phyloP scores from a whole-genome alignment of 2,329 filamentous ascomycete species.

The Tolypocladium endophyticum region DNA sequence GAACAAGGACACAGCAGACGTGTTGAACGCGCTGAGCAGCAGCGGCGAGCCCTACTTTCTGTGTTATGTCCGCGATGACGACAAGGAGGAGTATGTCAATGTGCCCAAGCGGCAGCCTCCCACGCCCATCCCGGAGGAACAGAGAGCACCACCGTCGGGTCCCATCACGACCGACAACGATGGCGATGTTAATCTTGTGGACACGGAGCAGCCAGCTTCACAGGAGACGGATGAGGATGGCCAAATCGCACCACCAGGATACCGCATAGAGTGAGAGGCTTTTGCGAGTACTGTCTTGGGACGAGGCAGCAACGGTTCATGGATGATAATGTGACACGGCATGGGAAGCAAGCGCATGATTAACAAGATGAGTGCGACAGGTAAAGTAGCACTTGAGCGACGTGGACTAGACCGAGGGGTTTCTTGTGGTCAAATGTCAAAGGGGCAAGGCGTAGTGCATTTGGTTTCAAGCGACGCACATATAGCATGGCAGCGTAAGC shows the following conservation, averaged over 20 bases:
- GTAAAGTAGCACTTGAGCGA: background rate
- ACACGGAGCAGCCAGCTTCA: background rate
- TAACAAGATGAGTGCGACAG: too few relatives aligned
- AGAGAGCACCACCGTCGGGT: slow-evolving; percentile 1
- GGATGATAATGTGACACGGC: too few relatives aligned
- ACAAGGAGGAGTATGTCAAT: slow-evolving; percentile 43
- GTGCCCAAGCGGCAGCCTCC: slow-evolving; percentile 28
- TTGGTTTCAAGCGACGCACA: background rate
- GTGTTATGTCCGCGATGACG: slow-evolving; percentile 65
- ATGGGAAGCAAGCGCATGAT: background rate
- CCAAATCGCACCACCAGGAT: background rate
- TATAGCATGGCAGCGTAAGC: background rate
- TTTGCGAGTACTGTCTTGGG: background rate
- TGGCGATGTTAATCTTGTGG: slow-evolving; percentile 10
- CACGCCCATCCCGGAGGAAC: slow-evolving; percentile 2
- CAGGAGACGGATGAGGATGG: background rate
- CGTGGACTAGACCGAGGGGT: background rate
- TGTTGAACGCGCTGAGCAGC: slow-evolving; percentile 56
- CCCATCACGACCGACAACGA: slow-evolving; percentile 10
- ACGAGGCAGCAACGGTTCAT: too few relatives aligned
- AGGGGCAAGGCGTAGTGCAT: background rate
- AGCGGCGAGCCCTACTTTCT: slow-evolving; percentile 74
- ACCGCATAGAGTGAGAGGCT: slow-evolving; percentile 1
- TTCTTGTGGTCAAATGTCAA: background rate
- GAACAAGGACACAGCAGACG: slow-evolving; percentile 51